Percentiles rank a stretch among this genome's conserved stretches.
phyloP scores from a whole-genome alignment of 768 basidiomycete genomes.

The Lactarius hengduanensis region DNA sequence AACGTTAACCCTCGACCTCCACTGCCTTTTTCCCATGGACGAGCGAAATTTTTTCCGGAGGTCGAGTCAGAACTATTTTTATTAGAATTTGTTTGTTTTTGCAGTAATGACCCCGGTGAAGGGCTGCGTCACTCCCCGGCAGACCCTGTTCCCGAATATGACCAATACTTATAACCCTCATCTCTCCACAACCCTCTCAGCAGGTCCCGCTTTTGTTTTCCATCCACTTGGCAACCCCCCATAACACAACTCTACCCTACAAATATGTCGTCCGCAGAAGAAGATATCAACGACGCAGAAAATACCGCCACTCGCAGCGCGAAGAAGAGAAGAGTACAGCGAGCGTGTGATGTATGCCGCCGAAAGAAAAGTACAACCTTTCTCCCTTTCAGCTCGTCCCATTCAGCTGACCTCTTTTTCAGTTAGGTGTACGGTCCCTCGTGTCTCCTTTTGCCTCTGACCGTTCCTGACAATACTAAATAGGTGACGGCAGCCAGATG shows the following conservation, averaged over 20 bases:
- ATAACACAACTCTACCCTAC: not conserved
- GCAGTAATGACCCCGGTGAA: not conserved
- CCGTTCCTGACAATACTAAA: not conserved
- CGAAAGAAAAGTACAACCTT: conserved; percentile 70
- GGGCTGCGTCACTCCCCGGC: conserved; percentile 17
- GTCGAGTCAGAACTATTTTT: not conserved
- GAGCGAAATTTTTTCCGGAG: not conserved
- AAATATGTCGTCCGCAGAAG: conserved; percentile 64
- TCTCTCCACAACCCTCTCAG: not conserved
- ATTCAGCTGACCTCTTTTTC: conserved; percentile 19
- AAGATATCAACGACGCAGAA: conserved; percentile 54
- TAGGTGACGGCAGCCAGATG: conserved; percentile 72
- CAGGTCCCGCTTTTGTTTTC: not conserved
- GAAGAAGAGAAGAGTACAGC: conserved; percentile 72
- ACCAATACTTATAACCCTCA: not conserved
- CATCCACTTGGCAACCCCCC: not conserved
- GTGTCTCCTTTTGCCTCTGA: not conserved
- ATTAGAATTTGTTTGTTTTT: too few relatives aligned
- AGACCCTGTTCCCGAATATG: not conserved
- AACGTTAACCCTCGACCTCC: not conserved
- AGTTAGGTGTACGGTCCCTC: conserved; percentile 61
- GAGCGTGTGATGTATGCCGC: conserved; percentile 81
- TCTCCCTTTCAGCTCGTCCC: conserved; percentile 20
- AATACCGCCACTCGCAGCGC: conserved; percentile 36
- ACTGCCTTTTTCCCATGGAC: too few relatives aligned